Base-by-base conservation (phyloP, 2,329 filamentous ascomycete genomes). In the Alternaria rosae region DNA sequence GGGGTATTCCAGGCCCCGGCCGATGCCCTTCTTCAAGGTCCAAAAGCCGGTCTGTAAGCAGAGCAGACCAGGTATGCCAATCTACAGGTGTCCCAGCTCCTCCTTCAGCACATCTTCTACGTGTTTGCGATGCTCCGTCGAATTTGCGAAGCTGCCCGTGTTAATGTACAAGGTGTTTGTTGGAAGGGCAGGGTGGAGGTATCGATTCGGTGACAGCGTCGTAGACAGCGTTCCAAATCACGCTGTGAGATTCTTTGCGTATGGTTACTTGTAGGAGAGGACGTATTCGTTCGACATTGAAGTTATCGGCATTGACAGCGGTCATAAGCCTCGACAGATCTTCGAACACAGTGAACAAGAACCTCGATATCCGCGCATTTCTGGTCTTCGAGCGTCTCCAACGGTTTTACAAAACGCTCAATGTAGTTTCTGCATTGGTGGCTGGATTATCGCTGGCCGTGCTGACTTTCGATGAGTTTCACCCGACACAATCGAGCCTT, bases 161-260 rank as follows among this genome's bases (percentile, higher is more conserved):
- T 59, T 71, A 51, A 53, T 53, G 15, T 63, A 64, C 65, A 53
- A 48, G 68, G 73, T 32, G 72, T 78, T 64, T 77, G 72, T 62
- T 63, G 61, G 57, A 76, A 57, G 58, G 54, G 60, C 67, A 71
- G 51, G 66, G 70, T 60, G 76, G 75, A 47, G 73, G 77, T 15
- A 76, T 79, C 20, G 74, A 75, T 72, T 81, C 73, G 58, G 74
- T 74, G 54, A 80, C 71, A 52, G 76, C 75, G 35, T 65, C 55
- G 64, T 81, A 79, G 57, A 80, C 76, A n/a, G 44, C 59, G 32
- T 67, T 55, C 70, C 65, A 75, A 42, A 76, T 68, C n/a, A 67
- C 26, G n/a, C 57, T 30, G 43, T 61, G 42, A 44, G 64, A 38
- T 38, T 67, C 43, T 25, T 63, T 41, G 30, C 50, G 54, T 20